Evolutionary conservation across 1,284 basidiomycete species (phyloP), one percentile per base, ranked within the genome.

Genomic region (Leccinum subatratum): DNA sequence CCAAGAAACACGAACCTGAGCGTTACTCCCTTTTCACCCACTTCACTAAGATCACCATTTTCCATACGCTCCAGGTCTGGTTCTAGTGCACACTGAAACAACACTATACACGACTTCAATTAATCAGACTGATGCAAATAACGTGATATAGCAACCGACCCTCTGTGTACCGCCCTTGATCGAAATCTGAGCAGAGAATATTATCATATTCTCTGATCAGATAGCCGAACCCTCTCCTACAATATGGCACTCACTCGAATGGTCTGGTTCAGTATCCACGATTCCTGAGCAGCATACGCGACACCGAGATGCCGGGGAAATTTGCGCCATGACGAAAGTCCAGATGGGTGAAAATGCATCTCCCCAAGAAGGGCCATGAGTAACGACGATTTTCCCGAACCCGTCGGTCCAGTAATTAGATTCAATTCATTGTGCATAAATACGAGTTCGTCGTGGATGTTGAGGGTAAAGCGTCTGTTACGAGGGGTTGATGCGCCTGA

Each of bases 241-340:
- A 30, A n/a, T 25, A 6, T n/a, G 20, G 32, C n/a, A 42, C 59
- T 57, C 30, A n/a, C 81, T 67, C 77, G 77, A 65, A 83, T 82
- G 0, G 81, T 84, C 66, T 81, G 81, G 67, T 82, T 84, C 70
- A 81, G 79, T n/a, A 84, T 84, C 86, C 87, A 89, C 6, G 85
- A 82, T 70, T 88, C 86, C 72, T 90, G 88, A 4, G 86, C 83
- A 2, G 86, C 85, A 73, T 87, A 89, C 6, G 85, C 83, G 4
- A 89, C 82, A 16, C 87, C 86, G 9, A 82, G 81, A 11, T 78
- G 76, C 7, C 86, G 78, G 30, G 87, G 86, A 1, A 89, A 79
- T 65, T 81, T 81, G 73, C 80, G 83, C 76, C 82, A 85, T 1
- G 85, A 81, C 20, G 16, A 64, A 18, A 51, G 51, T 14, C 63